phyloP scores from a whole-genome alignment of 2,329 filamentous ascomycete species.

The Cordyceps javanica region DNA sequence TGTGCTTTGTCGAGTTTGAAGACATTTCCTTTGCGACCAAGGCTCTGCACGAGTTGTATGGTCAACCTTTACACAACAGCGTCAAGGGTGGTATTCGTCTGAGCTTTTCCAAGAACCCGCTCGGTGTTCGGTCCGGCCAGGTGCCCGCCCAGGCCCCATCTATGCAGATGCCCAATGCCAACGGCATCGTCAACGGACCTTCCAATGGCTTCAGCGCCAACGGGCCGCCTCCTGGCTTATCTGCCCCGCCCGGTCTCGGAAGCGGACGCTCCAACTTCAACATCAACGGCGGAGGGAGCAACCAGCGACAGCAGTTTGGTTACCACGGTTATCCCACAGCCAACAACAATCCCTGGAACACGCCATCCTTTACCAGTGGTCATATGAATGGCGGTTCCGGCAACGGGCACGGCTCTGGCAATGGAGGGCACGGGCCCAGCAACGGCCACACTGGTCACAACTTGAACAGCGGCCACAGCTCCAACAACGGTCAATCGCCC shows the following conservation, averaged over 20 bases:
- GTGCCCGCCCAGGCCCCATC: conserved; percentile 36
- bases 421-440: background rate
- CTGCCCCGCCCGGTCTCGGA: conserved; percentile 65
- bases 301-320: background rate
- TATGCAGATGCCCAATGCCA: conserved; percentile 47
- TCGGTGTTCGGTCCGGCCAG: conserved; percentile 81
- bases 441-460: background rate
- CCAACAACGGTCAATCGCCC: background rate
- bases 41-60: conserved; percentile 83
- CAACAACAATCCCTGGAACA: conserved; percentile 21
- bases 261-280: conserved; percentile 17
- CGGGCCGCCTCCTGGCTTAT: conserved; percentile 76
- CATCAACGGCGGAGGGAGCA: background rate
- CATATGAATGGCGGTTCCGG: background rate
- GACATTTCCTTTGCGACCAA: conserved; percentile 89
- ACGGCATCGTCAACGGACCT: conserved; percentile 34
- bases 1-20: conserved; percentile 99
- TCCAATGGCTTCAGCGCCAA: conserved; percentile 60
- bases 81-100: conserved; percentile 90
- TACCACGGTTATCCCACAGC: conserved; percentile 17
- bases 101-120: conserved; percentile 95
- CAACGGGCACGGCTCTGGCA: background rate
- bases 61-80: conserved; percentile 80
- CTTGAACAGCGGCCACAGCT: background rate
- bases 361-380: conserved; percentile 18